Evolutionary conservation across 331 rosid species (phyloP).

Genomic region (Spiraea crenata): DNA sequence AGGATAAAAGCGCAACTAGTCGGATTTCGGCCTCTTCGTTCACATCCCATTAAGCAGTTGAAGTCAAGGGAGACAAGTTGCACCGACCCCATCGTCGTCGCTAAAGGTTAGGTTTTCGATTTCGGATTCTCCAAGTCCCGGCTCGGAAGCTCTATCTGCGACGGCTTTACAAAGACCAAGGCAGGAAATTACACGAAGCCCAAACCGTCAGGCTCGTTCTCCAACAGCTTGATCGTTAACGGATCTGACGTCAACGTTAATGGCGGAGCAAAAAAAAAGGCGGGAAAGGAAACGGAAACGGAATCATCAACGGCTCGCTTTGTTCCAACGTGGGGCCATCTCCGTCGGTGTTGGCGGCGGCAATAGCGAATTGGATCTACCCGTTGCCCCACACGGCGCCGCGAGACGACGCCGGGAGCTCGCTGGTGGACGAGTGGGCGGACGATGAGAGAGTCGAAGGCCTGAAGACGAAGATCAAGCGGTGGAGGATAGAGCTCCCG

Average conservation of each 20-base stretch:
- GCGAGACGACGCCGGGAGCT: slow-evolving; percentile 25
- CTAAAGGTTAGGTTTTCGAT: no score
- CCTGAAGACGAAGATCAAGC: slow-evolving; percentile 61
- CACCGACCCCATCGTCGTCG: no score
- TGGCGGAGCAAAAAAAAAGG: slow-evolving; percentile 9
- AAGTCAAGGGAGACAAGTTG: no score
- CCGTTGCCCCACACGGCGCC: slow-evolving; percentile 13
- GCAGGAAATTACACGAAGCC: not conserved
- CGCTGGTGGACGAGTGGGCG: slow-evolving; percentile 55
- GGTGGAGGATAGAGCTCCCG: slow-evolving; percentile 71
- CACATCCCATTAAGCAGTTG: no score
- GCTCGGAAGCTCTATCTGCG: not conserved
- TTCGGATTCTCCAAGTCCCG: slow-evolving; percentile 6
- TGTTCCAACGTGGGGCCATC: slow-evolving; percentile 72
- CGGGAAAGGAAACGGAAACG: slow-evolving; percentile 36
- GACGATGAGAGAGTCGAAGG: slow-evolving; percentile 48
- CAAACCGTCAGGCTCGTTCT: slow-evolving; percentile 13
- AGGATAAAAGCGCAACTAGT: no score
- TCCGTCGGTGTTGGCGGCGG: slow-evolving; percentile 75
- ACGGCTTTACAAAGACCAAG: not conserved
- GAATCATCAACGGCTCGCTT: slow-evolving; percentile 28
- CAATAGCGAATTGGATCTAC: slow-evolving; percentile 59
- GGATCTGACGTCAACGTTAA: slow-evolving; percentile 28
- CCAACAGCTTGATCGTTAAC: slow-evolving; percentile 24
- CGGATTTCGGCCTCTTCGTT: no score